Evolutionary conservation across 2,329 filamentous ascomycete genomes (phyloP).

Genomic region (Aspergillus bombycis): DNA sequence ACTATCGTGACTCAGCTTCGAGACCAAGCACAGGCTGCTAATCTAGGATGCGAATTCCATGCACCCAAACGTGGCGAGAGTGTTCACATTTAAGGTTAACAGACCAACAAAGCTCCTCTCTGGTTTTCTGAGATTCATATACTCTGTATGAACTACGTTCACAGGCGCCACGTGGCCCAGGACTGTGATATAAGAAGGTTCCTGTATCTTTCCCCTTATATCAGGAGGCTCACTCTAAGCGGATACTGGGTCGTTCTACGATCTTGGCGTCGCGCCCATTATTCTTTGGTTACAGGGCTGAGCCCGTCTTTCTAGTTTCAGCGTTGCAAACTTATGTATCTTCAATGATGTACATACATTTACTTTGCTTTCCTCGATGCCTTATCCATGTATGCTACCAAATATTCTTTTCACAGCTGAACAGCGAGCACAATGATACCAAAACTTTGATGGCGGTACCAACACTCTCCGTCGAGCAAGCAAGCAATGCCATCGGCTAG

Average conservation of each 20-base stretch:
- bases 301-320: background rate
- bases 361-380: background rate
- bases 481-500: background rate
- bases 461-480: background rate
- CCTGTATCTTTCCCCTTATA: background rate
- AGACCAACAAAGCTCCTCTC: background rate
- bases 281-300: background rate
- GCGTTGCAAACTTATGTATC: background rate
- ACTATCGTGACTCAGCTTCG: constrained; percentile 71
- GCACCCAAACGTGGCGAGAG: constrained; percentile 68
- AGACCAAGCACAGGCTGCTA: constrained; percentile 65
- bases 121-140: background rate
- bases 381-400: background rate
- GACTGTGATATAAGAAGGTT: background rate
- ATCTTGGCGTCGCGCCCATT: background rate
- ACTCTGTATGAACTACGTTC: background rate
- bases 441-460: background rate
- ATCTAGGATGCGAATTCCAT: constrained; percentile 78
- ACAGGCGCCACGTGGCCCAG: background rate
- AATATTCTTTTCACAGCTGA: background rate
- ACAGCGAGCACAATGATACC: background rate
- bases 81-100: constrained; percentile 42
- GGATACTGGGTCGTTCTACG: background rate
- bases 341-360: background rate
- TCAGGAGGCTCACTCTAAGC: background rate